These are phyloP conservation scores for Cercophora newfieldiana DNA, from an alignment of 495 filamentous ascomycete genomes.

Conservation along the genomic window DNA sequence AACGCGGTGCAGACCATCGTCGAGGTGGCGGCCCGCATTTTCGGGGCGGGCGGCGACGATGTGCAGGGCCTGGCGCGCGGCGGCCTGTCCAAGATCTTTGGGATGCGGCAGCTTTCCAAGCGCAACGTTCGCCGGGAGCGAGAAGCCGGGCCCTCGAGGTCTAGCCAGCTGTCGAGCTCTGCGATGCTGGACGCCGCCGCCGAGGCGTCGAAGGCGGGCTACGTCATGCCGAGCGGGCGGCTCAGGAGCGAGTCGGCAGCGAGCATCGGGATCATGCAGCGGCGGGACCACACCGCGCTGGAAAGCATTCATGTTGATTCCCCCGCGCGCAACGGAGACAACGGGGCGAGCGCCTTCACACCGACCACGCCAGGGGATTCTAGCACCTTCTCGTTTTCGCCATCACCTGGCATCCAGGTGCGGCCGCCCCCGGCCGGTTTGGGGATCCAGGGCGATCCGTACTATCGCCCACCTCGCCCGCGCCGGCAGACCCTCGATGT, in stretches of 20 bases:
- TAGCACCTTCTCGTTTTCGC: conserved; percentile 68
- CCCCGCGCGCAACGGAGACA: conserved; percentile 35
- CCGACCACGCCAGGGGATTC: conserved; percentile 67
- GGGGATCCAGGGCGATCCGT: conserved; percentile 64
- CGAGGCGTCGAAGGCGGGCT: conserved; percentile 64
- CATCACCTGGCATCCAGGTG: conserved; percentile 50
- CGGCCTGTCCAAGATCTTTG: conserved; percentile 88
- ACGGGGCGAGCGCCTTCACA: conserved; percentile 58
- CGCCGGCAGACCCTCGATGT: conserved; percentile 60
- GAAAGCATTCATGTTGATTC: conserved; percentile 45
- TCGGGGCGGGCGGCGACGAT: conserved; percentile 77
- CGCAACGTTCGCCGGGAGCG: conserved; percentile 64
- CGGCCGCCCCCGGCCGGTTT: conserved; percentile 43
- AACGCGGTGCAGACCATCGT: conserved; percentile 88
- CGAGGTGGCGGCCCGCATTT: conserved; percentile 77
- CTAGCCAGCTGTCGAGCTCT: conserved; percentile 76
- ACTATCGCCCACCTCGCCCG: conserved; percentile 79
- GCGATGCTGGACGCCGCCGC: conserved; percentile 71
- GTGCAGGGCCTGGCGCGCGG: conserved; percentile 71
- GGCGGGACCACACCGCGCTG: conserved; percentile 42
- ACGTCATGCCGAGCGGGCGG: conserved; percentile 60
- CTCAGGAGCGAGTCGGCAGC: conserved; percentile 77
- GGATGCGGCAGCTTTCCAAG: conserved; percentile 86
- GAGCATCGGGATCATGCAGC: conserved; percentile 72
- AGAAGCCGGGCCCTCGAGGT: conserved; percentile 56